These are phyloP conservation scores for Stagonosporopsis tanaceti DNA, from an alignment of 2,329 filamentous ascomycete species.

Conservation along the genomic window DNA sequence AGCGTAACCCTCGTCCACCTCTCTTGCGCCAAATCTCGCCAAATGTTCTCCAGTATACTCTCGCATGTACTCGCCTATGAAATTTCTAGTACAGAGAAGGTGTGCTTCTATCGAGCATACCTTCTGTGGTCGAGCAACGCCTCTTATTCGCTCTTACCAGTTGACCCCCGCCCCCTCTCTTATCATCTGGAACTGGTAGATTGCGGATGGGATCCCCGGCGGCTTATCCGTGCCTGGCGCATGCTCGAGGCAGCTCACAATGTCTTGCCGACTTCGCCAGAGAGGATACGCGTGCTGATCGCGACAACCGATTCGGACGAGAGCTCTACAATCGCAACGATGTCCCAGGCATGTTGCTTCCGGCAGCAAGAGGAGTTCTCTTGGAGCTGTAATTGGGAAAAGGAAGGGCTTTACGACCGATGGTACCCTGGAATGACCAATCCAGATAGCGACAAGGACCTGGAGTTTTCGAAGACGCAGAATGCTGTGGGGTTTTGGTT, in stretches of 20 bases:
- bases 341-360: constrained; percentile 9
- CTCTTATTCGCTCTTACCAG: constrained; percentile 11
- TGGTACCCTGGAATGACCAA: too few species aligned
- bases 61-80: not conserved
- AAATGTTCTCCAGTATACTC: not conserved
- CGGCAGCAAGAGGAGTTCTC: constrained; percentile 5
- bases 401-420: too few species aligned
- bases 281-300: not conserved
- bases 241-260: constrained; percentile 15
- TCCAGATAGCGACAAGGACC: too few species aligned
- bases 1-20: not conserved
- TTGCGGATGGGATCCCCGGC: constrained; percentile 2
- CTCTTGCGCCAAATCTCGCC: not conserved
- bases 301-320: not conserved
- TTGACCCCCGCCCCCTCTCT: constrained; percentile 12
- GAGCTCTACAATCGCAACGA: constrained; percentile 5
- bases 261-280: not conserved
- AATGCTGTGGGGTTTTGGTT: too few species aligned
- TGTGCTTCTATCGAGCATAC: constrained; percentile 17
- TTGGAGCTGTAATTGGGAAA: too few species aligned
- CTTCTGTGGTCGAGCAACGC: constrained; percentile 14
- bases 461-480: too few species aligned
- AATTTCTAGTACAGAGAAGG: not conserved
- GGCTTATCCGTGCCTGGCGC: constrained; percentile 18
- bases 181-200: too few species aligned